Evolutionary conservation across 192 early-diverging fungal genomes (phyloP), one percentile per base, ranked within the genome.

Genomic region (Coemansia sp.): DNA sequence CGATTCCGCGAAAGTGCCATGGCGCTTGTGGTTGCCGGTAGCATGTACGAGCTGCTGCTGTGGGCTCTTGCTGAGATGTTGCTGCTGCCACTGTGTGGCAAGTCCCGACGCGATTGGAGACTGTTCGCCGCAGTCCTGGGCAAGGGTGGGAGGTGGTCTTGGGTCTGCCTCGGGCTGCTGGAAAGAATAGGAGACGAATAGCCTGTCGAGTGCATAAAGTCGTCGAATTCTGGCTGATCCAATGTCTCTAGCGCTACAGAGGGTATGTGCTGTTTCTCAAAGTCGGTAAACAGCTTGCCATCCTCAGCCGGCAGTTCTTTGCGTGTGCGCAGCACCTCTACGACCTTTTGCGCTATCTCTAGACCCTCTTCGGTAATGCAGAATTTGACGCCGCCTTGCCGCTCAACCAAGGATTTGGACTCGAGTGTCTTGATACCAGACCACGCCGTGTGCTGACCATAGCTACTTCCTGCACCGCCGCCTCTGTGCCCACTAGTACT

Each of bases 361-460:
- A 74, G 32, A 0, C 95, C 95, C 40, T 89, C 86, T 18, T 91
- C 90, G 0, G 93, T 91, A 29, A 97, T 65, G 37, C 75, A 80
- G 63, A 84, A 97, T 27, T 80, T 80, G 16, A 87, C 65, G 6
- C 80, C 82, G 3, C 88, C 86, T 44, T 86, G 82, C 40, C 86
- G 83, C 45, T 86, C 87, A 7, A 90, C 88, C 43, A 92, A 74
- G 22, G 84, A 87, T 18, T 93, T 91, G 13, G 86, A 75, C 30
- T 87, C 66, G 60, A 97, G 79, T 0, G 85, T 92, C 61, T 86
- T 89, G 77, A 96, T 92, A 10, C 86, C 83, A 24, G 64, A 84
- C 93, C 94, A 97, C 37, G 88, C 93, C 0, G 90, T 89, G 69
- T 92, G 93, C 58, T 74, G 67, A 20, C 40, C 34, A 30, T 61